Evolutionary conservation across 176 grass and related monocot species (phyloP).

Genomic region (Pontederia paniculata): DNA sequence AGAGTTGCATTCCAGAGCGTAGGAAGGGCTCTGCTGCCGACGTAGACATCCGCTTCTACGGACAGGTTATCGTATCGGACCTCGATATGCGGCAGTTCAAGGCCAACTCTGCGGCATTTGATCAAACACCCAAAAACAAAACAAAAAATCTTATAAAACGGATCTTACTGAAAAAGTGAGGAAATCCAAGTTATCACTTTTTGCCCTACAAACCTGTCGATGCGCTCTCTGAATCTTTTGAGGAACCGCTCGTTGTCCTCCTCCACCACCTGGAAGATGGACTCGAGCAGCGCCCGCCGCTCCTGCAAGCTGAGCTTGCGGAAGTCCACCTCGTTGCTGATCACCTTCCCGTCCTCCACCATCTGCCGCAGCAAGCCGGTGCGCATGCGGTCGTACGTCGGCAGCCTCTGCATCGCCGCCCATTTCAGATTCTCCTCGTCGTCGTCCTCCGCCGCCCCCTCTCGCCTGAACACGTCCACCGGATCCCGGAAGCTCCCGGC

Average conservation of each 20-base stretch:
- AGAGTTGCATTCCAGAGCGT: slow-evolving; percentile 45
- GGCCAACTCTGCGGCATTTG: slow-evolving; percentile 38
- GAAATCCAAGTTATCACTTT: too few relatives aligned
- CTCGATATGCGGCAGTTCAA: slow-evolving; percentile 62
- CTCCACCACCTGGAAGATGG: slow-evolving; percentile 44
- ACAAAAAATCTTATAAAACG: not conserved
- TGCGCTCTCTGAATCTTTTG: slow-evolving; percentile 22
- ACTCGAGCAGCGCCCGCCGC: slow-evolving; percentile 32
- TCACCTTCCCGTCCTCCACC: slow-evolving; percentile 8
- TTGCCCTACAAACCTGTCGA: slow-evolving; percentile 25
- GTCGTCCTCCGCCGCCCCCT: slow-evolving; percentile 22
- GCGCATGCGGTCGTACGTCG: slow-evolving; percentile 76
- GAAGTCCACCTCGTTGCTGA: slow-evolving; percentile 37
- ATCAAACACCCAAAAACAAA: not conserved
- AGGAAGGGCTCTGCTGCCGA: slow-evolving; percentile 44
- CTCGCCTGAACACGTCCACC: slow-evolving; percentile 29
- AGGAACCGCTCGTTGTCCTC: slow-evolving; percentile 64
- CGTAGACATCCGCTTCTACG: slow-evolving; percentile 31
- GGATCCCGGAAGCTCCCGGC: slow-evolving; percentile 19
- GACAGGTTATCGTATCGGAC: slow-evolving; percentile 49
- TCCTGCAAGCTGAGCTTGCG: slow-evolving; percentile 25
- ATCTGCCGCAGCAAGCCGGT: slow-evolving; percentile 32
- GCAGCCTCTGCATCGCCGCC: slow-evolving; percentile 89
- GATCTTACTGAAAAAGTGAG: too few relatives aligned
- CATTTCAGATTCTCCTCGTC: slow-evolving; percentile 83